These are phyloP conservation scores for Salinomyces thailandicus DNA, from an alignment of 2,329 filamentous ascomycete species.

Conservation along the genomic window DNA sequence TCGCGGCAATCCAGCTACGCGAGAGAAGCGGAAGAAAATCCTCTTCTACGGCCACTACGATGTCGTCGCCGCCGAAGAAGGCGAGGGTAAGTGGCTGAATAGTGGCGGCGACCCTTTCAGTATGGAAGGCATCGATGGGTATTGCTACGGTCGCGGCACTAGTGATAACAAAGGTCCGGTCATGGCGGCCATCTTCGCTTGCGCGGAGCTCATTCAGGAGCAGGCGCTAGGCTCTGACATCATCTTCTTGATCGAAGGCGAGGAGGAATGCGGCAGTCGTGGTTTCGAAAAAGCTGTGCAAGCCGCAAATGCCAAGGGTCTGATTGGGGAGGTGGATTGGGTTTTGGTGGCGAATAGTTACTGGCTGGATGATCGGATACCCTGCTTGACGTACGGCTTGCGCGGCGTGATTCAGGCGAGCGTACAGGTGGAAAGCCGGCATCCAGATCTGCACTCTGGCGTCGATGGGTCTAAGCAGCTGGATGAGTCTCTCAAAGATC, in stretches of 20 bases:
- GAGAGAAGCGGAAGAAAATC: slow-evolving; percentile 66
- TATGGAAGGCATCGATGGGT: slow-evolving; percentile 82
- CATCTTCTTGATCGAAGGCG: slow-evolving; percentile 88
- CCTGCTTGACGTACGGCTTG: slow-evolving; percentile 88
- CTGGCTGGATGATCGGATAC: slow-evolving; percentile 93
- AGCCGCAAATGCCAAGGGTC: slow-evolving; percentile 62
- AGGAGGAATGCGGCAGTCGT: slow-evolving; percentile 88
- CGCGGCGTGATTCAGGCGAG: slow-evolving; percentile 90
- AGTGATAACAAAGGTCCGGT: slow-evolving; percentile 97
- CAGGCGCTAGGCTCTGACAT: slow-evolving; percentile 78
- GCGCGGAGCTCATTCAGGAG: slow-evolving; percentile 77
- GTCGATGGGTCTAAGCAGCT: slow-evolving; percentile 90
- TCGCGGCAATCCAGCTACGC: slow-evolving; percentile 57
- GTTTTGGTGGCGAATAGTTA: slow-evolving; percentile 95
- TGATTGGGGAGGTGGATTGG: slow-evolving; percentile 87
- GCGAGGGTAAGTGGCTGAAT: slow-evolving; percentile 69
- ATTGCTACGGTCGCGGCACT: slow-evolving; percentile 88
- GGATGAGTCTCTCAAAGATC: slow-evolving; percentile 83
- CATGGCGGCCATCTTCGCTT: slow-evolving; percentile 85
- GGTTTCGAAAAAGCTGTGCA: slow-evolving; percentile 79
- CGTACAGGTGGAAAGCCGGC: slow-evolving; percentile 72
- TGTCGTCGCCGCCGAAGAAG: slow-evolving; percentile 80
- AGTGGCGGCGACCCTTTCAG: slow-evolving; percentile 65
- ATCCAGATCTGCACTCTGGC: slow-evolving; percentile 86
- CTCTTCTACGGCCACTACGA: slow-evolving; percentile 98